Conservation (phyloP, 371 early-diverging fungal species). For the Zancudomyces culisetae region DNA sequence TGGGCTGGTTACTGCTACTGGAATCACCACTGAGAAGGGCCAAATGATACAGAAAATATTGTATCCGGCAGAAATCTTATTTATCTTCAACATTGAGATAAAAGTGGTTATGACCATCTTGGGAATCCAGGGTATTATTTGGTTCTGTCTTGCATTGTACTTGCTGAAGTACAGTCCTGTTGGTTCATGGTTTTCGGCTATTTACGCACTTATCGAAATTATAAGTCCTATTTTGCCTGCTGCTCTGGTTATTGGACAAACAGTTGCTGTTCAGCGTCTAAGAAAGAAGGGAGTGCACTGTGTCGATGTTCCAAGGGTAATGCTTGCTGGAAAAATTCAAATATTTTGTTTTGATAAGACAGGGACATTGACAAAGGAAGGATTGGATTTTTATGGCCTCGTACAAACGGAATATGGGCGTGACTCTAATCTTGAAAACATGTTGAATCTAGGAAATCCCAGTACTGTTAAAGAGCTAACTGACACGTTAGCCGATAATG, state of each 20-base stretch:
- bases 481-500: constrained; percentile 8
- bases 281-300: constrained; percentile 37
- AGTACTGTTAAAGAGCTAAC: constrained; percentile 9
- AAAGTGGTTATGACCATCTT: constrained; percentile 41
- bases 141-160: constrained; percentile 33
- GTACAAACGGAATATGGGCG: no score
- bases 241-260: constrained; percentile 79
- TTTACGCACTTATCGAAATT: constrained; percentile 51
- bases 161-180: constrained; percentile 35
- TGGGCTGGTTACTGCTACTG: constrained; percentile 43
- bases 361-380: constrained; percentile 57
- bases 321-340: constrained; percentile 63
- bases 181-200: constrained; percentile 35
- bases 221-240: constrained; percentile 49
- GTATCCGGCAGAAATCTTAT: constrained; percentile 43
- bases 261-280: constrained; percentile 58
- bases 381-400: constrained; percentile 40
- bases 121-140: constrained; percentile 35
- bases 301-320: constrained; percentile 57
- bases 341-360: constrained; percentile 77
- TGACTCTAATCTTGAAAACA: background rate
- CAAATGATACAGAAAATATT: constrained; percentile 57
- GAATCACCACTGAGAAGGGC: constrained; percentile 63
- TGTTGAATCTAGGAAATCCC: constrained; percentile 20
- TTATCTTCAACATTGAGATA: constrained; percentile 53